phyloP scores from a whole-genome alignment of 805 yeast species.

The Priceomyces melissophilus region DNA sequence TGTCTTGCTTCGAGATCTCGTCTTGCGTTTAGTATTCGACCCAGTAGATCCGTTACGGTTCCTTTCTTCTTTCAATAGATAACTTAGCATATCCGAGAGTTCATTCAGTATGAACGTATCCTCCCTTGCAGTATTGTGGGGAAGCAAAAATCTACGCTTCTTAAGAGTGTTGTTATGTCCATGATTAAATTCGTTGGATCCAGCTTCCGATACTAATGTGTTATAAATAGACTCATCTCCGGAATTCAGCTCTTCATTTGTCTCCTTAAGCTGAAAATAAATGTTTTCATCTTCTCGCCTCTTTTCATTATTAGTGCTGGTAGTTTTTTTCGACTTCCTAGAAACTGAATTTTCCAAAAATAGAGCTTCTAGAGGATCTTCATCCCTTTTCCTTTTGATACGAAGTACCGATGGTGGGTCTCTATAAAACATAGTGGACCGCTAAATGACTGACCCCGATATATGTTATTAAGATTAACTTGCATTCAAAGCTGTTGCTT shows the following conservation, averaged over 20 bases:
- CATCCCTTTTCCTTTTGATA: constrained; percentile 81
- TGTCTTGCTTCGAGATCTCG: constrained; percentile 12
- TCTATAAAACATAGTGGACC: constrained; percentile 2
- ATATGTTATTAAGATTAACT: too few relatives aligned
- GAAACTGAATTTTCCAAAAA: constrained; percentile 40
- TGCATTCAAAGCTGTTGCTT: too few relatives aligned
- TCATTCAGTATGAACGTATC: constrained; percentile 50
- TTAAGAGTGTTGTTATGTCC: constrained; percentile 2
- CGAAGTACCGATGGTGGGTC: constrained; percentile 64
- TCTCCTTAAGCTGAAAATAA: constrained; percentile 33
- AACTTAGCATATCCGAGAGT: constrained; percentile 70
- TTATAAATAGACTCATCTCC: constrained; percentile 18
- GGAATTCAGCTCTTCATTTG: constrained; percentile 22
- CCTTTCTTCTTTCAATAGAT: constrained; percentile 45
- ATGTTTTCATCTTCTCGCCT: constrained; percentile 10
- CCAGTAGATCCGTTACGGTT: constrained; percentile 1
- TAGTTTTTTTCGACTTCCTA: constrained; percentile 37
- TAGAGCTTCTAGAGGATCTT: constrained; percentile 86
- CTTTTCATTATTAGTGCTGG: not conserved
- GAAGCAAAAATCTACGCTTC: constrained; percentile 33
- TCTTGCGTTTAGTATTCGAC: constrained; percentile 8
- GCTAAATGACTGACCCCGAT: too few relatives aligned
- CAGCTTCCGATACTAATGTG: constrained; percentile 25
- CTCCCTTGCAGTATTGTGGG: constrained; percentile 28
- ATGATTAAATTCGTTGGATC: not conserved